These are phyloP conservation scores for Saccharum officinarum DNA, from an alignment of 176 grass and related monocot genomes.

Conservation along the genomic window DNA sequence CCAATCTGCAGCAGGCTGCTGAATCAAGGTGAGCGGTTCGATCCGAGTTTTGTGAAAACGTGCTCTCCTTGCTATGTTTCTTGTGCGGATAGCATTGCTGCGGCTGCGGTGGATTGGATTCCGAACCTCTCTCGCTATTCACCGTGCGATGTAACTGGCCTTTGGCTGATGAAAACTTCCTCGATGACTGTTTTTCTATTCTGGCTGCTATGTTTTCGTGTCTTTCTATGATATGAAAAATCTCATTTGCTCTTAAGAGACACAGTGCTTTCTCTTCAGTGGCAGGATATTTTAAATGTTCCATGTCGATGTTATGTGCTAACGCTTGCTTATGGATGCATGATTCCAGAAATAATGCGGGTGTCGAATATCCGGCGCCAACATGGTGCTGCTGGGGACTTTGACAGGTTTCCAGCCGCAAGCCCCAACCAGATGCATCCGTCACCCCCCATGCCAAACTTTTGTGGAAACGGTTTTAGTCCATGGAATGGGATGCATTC, in stretches of 20 bases:
- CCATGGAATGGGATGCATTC: conserved; percentile 61
- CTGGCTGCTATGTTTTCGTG: not conserved
- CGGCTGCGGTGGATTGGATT: conserved; percentile 20
- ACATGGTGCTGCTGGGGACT: conserved; percentile 59
- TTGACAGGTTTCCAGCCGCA: conserved; percentile 47
- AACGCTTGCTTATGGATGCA: conserved; percentile 28
- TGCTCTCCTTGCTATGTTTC: not conserved
- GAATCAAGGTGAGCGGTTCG: conserved; percentile 57
- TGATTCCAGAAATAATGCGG: conserved; percentile 81
- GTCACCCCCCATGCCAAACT: conserved; percentile 59
- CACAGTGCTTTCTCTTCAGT: conserved; percentile 13
- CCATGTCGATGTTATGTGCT: conserved; percentile 24
- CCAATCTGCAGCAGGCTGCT: conserved; percentile 82
- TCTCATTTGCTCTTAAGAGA: conserved; percentile 14
- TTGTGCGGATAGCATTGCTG: conserved; percentile 22
- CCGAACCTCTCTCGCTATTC: conserved; percentile 3
- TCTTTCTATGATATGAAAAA: conserved; percentile 10
- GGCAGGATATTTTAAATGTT: conserved; percentile 27
- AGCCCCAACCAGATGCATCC: conserved; percentile 76
- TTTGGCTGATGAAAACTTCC: conserved; percentile 9
- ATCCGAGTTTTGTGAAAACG: not conserved
- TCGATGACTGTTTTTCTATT: not conserved
- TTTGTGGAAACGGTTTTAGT: conserved; percentile 67
- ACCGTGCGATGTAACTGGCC: not conserved
- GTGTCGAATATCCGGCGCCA: conserved; percentile 60